Base-by-base conservation (phyloP, 306 rosid species). In the Notholithocarpus densiflorus region DNA sequence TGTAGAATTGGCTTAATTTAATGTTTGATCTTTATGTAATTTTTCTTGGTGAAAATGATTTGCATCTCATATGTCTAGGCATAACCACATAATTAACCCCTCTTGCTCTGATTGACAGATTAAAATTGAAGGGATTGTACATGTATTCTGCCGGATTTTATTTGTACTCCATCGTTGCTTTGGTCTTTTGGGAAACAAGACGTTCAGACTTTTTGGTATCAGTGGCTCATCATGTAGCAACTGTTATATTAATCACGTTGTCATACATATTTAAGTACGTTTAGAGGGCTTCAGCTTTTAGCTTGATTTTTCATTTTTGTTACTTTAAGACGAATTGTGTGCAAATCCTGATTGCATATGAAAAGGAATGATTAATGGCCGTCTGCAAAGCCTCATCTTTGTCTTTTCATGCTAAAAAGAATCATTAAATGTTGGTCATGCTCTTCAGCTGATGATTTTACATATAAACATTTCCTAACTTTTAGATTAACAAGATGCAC, bases 121-220 rank as follows among this genome's bases (percentile, higher is more conserved):
- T 92, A 82, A 94, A 89, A 83, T 87, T 94, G 91, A 94, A 92
- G 88, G 94, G 84, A 55, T 32, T 89, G 18, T 94, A 94, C 75
- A 89, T 94, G 93, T 94, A 79, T 89, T 85, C 82, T 48, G 98
- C 90, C 76, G 98, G 98, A 74, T 94, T 94, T 86, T 94, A 92
- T 86, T 73, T 89, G 5, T 94, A 94, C 84, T 94, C 98, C 79
- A 86, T 92, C 84, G 84, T 94, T 82, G 98, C 97, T 73, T 89
- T 94, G 85, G 74, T 92, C 53, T 90, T 92, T 73, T 94, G 96
- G 98, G 98, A 94, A 85, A 94, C 98, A 20, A 88, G 90, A 88
- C 96, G 98, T 79, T 88, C 98, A 0, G 98, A 94, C 88, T 94
- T 92, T 76, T 90, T 88, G 71, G 87, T 94, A 78, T 94, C 98